phyloP scores from a whole-genome alignment of 75 land plant genomes.

The Pseudotsuga menziesii region DNA sequence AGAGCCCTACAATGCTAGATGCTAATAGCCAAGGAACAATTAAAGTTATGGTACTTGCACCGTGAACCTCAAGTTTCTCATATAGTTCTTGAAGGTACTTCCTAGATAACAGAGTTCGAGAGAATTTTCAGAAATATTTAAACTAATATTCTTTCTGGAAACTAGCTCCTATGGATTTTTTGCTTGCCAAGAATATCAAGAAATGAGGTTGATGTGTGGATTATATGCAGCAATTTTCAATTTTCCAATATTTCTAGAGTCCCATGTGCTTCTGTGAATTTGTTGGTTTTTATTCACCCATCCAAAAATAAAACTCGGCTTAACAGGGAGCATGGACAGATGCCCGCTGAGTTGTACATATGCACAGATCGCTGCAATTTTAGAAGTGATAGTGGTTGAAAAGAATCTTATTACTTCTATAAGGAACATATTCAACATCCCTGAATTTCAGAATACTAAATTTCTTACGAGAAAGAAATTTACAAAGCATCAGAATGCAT shows the following conservation, averaged over 20 bases:
- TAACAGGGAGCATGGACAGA: no score
- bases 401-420: no score
- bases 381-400: no score
- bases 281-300: not conserved
- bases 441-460: no score
- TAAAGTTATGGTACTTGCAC: constrained; percentile 84
- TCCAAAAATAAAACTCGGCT: no score
- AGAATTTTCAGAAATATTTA: not conserved
- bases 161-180: not conserved
- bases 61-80: constrained; percentile 28
- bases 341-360: no score
- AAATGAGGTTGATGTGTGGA: not conserved
- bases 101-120: not conserved
- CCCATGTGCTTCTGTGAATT: not conserved
- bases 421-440: no score
- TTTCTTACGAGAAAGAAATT: no score
- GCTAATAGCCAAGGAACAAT: constrained; percentile 98
- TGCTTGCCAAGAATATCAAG: not conserved
- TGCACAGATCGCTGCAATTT: no score
- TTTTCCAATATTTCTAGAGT: not conserved
- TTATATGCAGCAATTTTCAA: not conserved
- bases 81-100: not conserved
- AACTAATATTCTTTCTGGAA: not conserved
- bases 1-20: constrained; percentile 90
- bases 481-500: no score